A percentile compares a stretch with the other conserved stretches of the same genome.
These are phyloP conservation scores for Cylindricascospora bacillispora DNA, from an alignment of 1,139 yeast species.

Conservation along the genomic window DNA sequence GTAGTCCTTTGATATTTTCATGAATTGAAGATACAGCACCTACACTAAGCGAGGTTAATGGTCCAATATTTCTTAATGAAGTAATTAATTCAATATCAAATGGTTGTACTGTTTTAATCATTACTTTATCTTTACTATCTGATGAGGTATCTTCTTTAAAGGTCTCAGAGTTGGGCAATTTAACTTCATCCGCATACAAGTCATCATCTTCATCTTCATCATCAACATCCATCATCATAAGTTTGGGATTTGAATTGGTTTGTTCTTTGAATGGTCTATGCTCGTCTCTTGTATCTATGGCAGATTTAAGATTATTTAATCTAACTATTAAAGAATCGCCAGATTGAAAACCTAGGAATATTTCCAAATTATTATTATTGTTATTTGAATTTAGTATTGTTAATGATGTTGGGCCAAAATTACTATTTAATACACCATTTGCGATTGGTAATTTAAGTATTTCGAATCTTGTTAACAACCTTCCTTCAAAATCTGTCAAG, in stretches of 20 bases:
- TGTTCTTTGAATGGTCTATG: slow-evolving; percentile 5
- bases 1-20: slow-evolving; percentile 43
- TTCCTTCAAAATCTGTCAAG: slow-evolving; percentile 21
- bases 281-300: slow-evolving; percentile 16
- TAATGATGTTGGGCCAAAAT: slow-evolving; percentile 17
- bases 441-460: slow-evolving; percentile 21
- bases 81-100: slow-evolving; percentile 39
- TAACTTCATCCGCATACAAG: slow-evolving; percentile 9
- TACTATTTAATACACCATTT: slow-evolving; percentile 19
- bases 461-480: slow-evolving; percentile 20
- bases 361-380: slow-evolving; percentile 9
- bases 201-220: slow-evolving; percentile 25
- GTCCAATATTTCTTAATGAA: slow-evolving; percentile 55
- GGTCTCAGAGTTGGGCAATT: slow-evolving; percentile 14
- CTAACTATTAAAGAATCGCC: slow-evolving; percentile 22
- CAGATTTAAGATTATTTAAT: slow-evolving; percentile 21
- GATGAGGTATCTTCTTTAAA: slow-evolving; percentile 19
- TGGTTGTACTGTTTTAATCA: slow-evolving; percentile 22
- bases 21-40: slow-evolving; percentile 50
- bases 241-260: background rate
- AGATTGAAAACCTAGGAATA: slow-evolving; percentile 23
- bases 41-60: slow-evolving; percentile 54
- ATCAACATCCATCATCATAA: slow-evolving; percentile 9
- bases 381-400: slow-evolving; percentile 11
- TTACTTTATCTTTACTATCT: slow-evolving; percentile 18